Evolutionary conservation across 305 asterid genomes (phyloP).

Genomic region (Solanum aculeatissimum): DNA sequence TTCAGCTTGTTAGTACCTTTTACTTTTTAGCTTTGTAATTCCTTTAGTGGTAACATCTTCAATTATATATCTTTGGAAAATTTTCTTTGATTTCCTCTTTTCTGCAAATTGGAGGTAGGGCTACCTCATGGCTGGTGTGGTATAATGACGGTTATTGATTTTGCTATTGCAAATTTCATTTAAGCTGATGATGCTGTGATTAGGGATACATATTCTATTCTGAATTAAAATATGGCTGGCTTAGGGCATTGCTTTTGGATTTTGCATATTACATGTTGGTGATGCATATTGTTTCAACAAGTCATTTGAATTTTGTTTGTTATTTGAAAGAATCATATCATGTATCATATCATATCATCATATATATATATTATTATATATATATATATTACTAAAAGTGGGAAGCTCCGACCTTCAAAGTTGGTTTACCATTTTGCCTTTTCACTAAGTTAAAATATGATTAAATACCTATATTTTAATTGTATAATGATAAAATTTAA

Average conservation of each 20-base stretch:
- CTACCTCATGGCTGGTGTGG: neutral
- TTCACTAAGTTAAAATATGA: no score
- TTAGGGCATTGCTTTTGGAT: neutral
- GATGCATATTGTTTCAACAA: neutral
- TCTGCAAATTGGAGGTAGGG: neutral
- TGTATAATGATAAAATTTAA: no score
- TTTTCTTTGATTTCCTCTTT: neutral
- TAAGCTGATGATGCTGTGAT: neutral
- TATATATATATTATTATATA: no score
- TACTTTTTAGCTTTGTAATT: neutral
- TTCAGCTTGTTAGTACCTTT: neutral
- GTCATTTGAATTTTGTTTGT: neutral
- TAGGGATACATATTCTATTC: neutral
- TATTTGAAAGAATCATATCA: neutral
- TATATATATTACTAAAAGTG: no score
- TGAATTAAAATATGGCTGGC: neutral
- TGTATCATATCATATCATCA: no score
- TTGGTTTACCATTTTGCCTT: no score
- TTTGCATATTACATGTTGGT: neutral
- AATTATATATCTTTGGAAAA: neutral
- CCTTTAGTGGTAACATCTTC: neutral
- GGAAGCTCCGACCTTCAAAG: no score
- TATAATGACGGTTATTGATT: neutral
- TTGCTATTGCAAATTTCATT: neutral
- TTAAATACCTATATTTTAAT: no score